Percentiles rank a stretch among this genome's conserved stretches.
Conservation (phyloP, 1,284 basidiomycete genomes). For the Xerocomus minutiporus region DNA sequence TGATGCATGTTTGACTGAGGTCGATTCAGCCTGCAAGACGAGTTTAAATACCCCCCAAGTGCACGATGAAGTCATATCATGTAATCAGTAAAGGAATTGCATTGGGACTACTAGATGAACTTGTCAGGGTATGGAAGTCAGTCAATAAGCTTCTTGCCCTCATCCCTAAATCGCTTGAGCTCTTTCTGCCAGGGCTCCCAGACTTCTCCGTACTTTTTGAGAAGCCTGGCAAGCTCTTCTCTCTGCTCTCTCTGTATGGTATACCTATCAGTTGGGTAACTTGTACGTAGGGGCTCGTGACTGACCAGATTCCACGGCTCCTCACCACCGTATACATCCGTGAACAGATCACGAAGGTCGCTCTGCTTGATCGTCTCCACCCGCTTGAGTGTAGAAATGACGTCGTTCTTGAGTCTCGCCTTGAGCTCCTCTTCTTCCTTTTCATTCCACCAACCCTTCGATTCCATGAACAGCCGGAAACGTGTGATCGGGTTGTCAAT, state of each 20-base stretch:
- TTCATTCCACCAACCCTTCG: conserved; percentile 82
- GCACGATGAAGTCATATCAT: conserved; percentile 14
- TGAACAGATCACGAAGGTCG: conserved; percentile 77
- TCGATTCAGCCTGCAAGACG: background rate
- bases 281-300: conserved; percentile 12
- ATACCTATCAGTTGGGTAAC: background rate
- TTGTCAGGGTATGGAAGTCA: conserved; percentile 10
- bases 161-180: conserved; percentile 75
- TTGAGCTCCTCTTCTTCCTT: conserved; percentile 72
- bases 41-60: background rate
- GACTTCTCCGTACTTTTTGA: conserved; percentile 78
- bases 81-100: background rate
- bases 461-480: conserved; percentile 80
- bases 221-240: conserved; percentile 67
- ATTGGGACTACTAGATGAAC: conserved; percentile 4
- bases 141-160: conserved; percentile 55
- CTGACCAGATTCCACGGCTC: conserved; percentile 83
- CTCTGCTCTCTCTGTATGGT: conserved; percentile 71
- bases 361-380: conserved; percentile 72
- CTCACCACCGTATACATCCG: conserved; percentile 82
- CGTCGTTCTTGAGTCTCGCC: conserved; percentile 63
- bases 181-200: conserved; percentile 86
- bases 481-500: conserved; percentile 87
- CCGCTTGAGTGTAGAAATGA: conserved; percentile 74
- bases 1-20: conserved; percentile 2